Evolutionary conservation across 2,329 filamentous ascomycete species (phyloP).

Genomic region (Pseudogymnoascus sp.): DNA sequence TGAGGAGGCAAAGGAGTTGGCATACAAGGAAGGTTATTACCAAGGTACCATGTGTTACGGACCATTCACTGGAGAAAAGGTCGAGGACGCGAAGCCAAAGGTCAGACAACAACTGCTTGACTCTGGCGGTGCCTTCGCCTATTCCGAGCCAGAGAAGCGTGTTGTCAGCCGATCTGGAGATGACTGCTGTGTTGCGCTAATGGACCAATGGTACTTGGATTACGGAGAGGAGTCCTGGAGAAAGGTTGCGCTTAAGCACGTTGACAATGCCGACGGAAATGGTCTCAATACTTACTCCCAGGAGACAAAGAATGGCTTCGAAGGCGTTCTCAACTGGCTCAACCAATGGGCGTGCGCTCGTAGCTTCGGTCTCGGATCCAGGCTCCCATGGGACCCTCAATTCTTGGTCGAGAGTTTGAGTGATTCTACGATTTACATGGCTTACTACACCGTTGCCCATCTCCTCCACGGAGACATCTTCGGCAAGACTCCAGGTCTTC

Average conservation of each 20-base stretch:
- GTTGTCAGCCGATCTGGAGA: conserved; percentile 86
- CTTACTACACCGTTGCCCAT: conserved; percentile 61
- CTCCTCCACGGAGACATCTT: conserved; percentile 78
- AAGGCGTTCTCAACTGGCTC: conserved; percentile 82
- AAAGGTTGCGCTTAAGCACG: conserved; percentile 60
- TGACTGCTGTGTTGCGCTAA: conserved; percentile 83
- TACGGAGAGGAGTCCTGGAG: conserved; percentile 91
- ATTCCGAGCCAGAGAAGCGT: conserved; percentile 84
- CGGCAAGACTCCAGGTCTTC: conserved; percentile 60
- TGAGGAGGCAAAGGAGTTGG: conserved; percentile 86
- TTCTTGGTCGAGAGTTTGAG: conserved; percentile 89
- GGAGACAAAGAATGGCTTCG: conserved; percentile 72
- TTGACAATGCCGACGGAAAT: conserved; percentile 56
- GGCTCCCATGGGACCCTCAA: conserved; percentile 84
- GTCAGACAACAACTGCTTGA: conserved; percentile 72
- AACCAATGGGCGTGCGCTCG: conserved; percentile 92
- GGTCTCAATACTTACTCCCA: conserved; percentile 71
- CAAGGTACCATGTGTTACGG: conserved; percentile 84
- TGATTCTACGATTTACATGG: conserved; percentile 89
- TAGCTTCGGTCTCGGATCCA: conserved; percentile 85
- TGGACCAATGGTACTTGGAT: conserved; percentile 98
- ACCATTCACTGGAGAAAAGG: conserved; percentile 78
- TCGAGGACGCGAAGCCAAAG: conserved; percentile 79
- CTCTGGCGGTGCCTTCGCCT: conserved; percentile 72
- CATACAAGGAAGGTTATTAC: conserved; percentile 97